Percentiles rank a stretch among this genome's conserved stretches.
phyloP scores from a whole-genome alignment of 768 basidiomycete genomes.

The Lentinula edodes region DNA sequence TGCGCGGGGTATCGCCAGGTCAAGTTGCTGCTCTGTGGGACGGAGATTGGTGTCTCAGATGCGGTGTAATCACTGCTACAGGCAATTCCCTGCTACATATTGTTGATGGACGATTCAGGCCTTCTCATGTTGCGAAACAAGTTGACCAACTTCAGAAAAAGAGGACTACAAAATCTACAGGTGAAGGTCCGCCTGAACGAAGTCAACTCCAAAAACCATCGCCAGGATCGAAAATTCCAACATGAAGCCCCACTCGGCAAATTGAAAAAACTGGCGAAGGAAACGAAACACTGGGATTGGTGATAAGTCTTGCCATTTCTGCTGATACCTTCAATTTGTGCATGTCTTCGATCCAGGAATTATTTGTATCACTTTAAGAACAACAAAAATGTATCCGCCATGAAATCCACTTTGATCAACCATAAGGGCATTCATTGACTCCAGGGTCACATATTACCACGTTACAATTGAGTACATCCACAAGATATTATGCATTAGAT shows the following conservation, averaged over 20 bases:
- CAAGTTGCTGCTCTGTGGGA: slow-evolving; percentile 77
- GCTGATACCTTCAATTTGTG: not conserved
- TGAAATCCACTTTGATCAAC: no score
- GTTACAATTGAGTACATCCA: no score
- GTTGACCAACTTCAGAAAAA: not conserved
- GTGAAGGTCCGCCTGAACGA: not conserved
- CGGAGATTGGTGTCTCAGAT: slow-evolving; percentile 77
- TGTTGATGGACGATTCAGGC: not conserved
- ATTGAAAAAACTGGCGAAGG: not conserved
- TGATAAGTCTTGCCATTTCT: not conserved
- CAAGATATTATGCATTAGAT: not conserved
- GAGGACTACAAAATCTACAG: not conserved
- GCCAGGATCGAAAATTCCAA: not conserved
- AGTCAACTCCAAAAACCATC: not conserved
- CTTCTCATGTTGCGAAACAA: not conserved
- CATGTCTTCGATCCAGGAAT: not conserved
- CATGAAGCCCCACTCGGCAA: not conserved
- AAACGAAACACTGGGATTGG: not conserved
- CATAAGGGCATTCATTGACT: no score
- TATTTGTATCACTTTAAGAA: no score
- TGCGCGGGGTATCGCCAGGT: slow-evolving; percentile 70
- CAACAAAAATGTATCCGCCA: no score
- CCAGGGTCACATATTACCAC: no score
- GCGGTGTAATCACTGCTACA: slow-evolving; percentile 54
- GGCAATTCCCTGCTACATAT: not conserved